Evolutionary conservation across 495 filamentous ascomycete genomes (phyloP).

Genomic region (Polyplosphaeria fusca): DNA sequence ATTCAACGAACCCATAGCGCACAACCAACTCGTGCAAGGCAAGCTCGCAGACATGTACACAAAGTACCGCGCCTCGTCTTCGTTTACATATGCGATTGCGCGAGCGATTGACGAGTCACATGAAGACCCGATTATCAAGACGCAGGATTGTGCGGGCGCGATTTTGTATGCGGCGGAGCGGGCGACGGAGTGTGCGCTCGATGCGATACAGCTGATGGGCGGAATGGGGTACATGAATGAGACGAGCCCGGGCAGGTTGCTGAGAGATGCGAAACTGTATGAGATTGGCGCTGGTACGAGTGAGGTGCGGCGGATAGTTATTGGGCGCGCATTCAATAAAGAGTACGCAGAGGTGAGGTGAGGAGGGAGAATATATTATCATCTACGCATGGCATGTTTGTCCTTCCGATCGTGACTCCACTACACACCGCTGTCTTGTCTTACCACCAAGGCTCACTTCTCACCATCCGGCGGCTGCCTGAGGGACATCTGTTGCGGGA

Average conservation of each 20-base stretch:
- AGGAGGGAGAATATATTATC: not conserved
- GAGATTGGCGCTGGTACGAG: constrained; percentile 97
- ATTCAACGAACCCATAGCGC: constrained; percentile 81
- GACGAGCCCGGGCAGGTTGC: constrained; percentile 78
- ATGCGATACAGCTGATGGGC: constrained; percentile 91
- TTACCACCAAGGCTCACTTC: too few species aligned
- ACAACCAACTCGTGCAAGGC: constrained; percentile 91
- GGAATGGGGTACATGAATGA: constrained; percentile 97
- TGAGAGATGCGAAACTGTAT: constrained; percentile 87
- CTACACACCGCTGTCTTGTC: too few species aligned
- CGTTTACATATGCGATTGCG: constrained; percentile 59
- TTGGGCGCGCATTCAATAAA: constrained; percentile 90
- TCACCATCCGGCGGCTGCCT: too few species aligned
- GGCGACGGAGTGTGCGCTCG: constrained; percentile 82
- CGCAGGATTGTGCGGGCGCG: constrained; percentile 90
- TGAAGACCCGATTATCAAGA: constrained; percentile 50
- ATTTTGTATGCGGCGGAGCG: constrained; percentile 94
- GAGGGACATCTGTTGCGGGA: too few species aligned
- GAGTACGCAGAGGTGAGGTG: constrained; percentile 50
- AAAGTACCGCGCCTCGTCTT: constrained; percentile 72
- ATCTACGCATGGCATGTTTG: not conserved
- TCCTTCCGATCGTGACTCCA: too few species aligned
- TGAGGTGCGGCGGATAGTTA: constrained; percentile 90
- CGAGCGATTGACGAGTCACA: constrained; percentile 67
- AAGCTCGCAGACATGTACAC: constrained; percentile 98